phyloP scores from a whole-genome alignment of 495 filamentous ascomycete genomes.

The Cladorrhinum samala region DNA sequence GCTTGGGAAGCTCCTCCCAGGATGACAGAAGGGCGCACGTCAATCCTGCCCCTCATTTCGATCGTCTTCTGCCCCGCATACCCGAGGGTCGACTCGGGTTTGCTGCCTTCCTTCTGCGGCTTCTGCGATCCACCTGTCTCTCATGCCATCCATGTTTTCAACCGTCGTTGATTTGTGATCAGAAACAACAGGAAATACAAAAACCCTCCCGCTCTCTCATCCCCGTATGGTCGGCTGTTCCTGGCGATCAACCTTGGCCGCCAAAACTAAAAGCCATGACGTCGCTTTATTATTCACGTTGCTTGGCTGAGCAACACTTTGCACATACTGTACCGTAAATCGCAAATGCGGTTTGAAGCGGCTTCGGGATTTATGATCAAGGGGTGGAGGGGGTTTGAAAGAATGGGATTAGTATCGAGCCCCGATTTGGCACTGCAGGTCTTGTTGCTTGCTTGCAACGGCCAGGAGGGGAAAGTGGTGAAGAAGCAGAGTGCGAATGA shows the following conservation, averaged over 20 bases:
- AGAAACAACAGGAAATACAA: too few species aligned
- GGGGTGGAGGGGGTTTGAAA: too few species aligned
- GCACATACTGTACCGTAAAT: neutral
- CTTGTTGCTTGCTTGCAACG: too few species aligned
- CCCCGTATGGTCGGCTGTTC: neutral
- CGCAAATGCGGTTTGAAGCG: neutral
- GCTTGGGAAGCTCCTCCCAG: neutral
- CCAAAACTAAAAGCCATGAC: neutral
- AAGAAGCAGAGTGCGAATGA: too few species aligned
- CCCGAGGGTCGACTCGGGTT: neutral
- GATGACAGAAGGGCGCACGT: slow-evolving; percentile 7
- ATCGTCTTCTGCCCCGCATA: neutral
- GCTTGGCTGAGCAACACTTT: neutral
- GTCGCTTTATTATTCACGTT: neutral
- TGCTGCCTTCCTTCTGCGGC: neutral
- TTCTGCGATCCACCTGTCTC: too few species aligned
- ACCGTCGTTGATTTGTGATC: neutral
- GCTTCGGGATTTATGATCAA: too few species aligned
- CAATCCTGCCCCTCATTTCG: slow-evolving; percentile 11
- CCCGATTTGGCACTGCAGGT: too few species aligned
- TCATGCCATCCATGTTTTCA: too few species aligned
- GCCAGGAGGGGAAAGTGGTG: too few species aligned
- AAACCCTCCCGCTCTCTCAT: neutral
- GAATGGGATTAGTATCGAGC: too few species aligned
- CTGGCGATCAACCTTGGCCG: neutral